These are phyloP conservation scores for Pichia sp. DNA, from an alignment of 1,139 yeast species.

Conservation along the genomic window DNA sequence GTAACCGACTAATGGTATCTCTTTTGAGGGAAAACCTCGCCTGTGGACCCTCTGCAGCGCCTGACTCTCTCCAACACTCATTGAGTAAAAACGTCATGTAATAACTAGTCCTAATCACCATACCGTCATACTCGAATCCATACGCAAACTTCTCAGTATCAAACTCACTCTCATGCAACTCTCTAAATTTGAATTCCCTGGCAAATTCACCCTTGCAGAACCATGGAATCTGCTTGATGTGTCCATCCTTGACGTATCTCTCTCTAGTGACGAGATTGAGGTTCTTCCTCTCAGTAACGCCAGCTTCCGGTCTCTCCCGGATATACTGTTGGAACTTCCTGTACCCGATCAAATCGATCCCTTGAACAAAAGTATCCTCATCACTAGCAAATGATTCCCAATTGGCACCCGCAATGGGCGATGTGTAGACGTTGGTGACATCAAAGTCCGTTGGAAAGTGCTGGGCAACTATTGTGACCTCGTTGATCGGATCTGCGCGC, in stretches of 20 bases:
- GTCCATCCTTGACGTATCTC: slow-evolving; percentile 16
- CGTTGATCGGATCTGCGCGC: slow-evolving; percentile 31
- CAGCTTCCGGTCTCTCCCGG: slow-evolving; percentile 37
- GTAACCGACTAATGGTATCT: slow-evolving; percentile 15
- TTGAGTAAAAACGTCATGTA: slow-evolving; percentile 41
- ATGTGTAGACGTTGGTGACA: slow-evolving; percentile 40
- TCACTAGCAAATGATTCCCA: slow-evolving; percentile 42
- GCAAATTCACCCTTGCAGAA: slow-evolving; percentile 32
- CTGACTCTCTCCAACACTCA: slow-evolving; percentile 27
- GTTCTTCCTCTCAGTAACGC: slow-evolving; percentile 34
- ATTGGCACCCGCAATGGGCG: slow-evolving; percentile 81
- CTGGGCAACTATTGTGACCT: slow-evolving; percentile 45
- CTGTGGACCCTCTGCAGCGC: slow-evolving; percentile 16
- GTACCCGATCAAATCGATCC: slow-evolving; percentile 38
- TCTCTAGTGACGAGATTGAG: slow-evolving; percentile 28
- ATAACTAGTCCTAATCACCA: slow-evolving; percentile 43
- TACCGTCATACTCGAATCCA: slow-evolving; percentile 40
- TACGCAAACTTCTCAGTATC: slow-evolving; percentile 24
- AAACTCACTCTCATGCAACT: slow-evolving; percentile 28
- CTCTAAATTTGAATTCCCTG: slow-evolving; percentile 25
- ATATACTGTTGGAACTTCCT: slow-evolving; percentile 35
- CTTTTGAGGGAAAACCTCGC: slow-evolving; percentile 32
- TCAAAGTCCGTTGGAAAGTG: slow-evolving; percentile 50
- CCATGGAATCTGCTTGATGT: slow-evolving; percentile 35
- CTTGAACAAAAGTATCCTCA: slow-evolving; percentile 31